Evolutionary conservation across 2,329 filamentous ascomycete species (phyloP).

Genomic region (Calonectria pauciramosa): DNA sequence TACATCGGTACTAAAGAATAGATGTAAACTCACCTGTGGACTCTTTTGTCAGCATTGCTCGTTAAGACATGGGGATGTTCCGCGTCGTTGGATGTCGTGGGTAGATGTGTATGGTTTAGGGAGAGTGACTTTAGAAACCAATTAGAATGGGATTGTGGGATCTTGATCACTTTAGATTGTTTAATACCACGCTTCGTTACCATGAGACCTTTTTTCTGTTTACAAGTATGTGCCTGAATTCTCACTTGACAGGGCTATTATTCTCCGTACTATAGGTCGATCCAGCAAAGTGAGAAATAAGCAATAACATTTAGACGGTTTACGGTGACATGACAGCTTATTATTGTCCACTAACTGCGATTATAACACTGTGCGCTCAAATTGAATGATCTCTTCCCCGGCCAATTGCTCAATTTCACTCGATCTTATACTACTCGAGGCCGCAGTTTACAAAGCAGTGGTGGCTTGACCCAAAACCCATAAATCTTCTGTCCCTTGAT

Average conservation of each 20-base stretch:
- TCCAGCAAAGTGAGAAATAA: background rate
- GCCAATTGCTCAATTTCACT: background rate
- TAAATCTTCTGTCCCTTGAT: slow-evolving; percentile 35
- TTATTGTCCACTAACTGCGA: background rate
- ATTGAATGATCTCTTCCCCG: background rate
- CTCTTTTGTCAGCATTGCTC: background rate
- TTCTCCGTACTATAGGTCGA: background rate
- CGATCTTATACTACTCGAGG: background rate
- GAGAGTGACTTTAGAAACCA: background rate
- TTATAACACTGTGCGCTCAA: background rate
- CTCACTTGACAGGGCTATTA: background rate
- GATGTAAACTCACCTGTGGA: background rate
- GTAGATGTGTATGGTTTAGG: background rate
- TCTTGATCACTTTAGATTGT: background rate
- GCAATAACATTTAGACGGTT: background rate
- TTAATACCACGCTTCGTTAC: background rate
- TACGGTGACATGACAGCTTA: background rate
- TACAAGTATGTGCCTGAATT: background rate
- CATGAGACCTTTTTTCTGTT: background rate
- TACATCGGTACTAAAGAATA: slow-evolving; percentile 36
- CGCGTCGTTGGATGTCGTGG: background rate
- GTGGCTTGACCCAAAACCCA: slow-evolving; percentile 40
- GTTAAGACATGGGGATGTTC: background rate
- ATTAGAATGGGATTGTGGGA: background rate
- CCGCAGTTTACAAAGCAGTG: slow-evolving; percentile 25